These are phyloP conservation scores for Xylariales sp. DNA, from an alignment of 2,329 filamentous ascomycete species.

Conservation along the genomic window DNA sequence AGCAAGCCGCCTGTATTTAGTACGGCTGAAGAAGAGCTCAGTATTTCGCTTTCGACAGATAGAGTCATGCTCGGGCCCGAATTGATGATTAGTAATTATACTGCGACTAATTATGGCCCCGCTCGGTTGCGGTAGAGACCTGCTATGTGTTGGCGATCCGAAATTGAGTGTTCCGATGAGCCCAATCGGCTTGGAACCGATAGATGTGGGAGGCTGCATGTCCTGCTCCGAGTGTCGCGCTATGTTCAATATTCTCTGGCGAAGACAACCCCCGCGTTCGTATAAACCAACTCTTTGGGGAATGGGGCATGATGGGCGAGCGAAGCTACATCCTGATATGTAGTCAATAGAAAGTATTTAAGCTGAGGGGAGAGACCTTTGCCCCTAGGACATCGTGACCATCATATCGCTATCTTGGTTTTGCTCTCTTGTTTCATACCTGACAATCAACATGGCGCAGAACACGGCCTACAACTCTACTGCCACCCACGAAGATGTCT, in stretches of 20 bases:
- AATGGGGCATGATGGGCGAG: background rate
- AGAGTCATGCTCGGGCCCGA: background rate
- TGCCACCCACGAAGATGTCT: conserved; percentile 38
- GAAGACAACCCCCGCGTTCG: background rate
- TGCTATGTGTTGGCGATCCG: conserved; percentile 6
- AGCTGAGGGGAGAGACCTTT: background rate
- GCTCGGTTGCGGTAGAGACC: background rate
- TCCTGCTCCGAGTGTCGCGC: background rate
- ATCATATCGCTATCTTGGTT: background rate
- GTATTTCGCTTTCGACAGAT: background rate
- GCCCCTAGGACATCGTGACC: background rate
- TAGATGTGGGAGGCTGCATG: background rate
- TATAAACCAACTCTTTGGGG: background rate
- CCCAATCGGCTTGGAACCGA: background rate
- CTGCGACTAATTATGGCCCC: background rate
- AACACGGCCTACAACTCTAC: conserved; percentile 32
- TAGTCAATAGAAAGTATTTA: background rate
- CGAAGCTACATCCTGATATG: background rate
- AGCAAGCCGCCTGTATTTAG: conserved; percentile 4
- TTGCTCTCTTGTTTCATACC: background rate
- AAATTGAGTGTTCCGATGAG: background rate
- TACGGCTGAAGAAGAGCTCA: background rate
- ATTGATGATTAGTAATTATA: background rate
- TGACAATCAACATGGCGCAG: conserved; percentile 25
- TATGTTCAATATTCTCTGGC: background rate